Evolutionary conservation across 2,329 filamentous ascomycete genomes (phyloP).

Genomic region (Thielaviopsis euricoi): DNA sequence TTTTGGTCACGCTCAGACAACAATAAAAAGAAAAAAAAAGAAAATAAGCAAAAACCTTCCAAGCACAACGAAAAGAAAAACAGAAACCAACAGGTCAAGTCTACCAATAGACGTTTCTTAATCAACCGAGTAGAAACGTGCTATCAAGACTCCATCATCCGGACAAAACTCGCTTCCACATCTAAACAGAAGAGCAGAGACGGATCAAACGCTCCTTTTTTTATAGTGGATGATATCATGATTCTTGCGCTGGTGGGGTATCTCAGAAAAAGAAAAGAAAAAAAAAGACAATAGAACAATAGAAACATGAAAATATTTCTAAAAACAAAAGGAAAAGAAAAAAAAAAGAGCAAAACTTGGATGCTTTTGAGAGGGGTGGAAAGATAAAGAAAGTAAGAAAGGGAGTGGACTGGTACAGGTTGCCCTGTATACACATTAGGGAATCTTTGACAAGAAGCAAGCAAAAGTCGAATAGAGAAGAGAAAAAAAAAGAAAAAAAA

Average conservation of each 20-base stretch:
- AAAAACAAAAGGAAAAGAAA: neutral
- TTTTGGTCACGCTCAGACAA: neutral
- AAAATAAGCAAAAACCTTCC: neutral
- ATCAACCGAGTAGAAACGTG: neutral
- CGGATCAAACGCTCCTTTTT: neutral
- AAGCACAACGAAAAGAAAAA: neutral
- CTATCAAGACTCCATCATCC: neutral
- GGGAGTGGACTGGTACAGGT: slow-evolving; percentile 6
- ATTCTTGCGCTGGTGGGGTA: slow-evolving; percentile 8
- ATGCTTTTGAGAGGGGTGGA: slow-evolving; percentile 1
- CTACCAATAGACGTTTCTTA: neutral
- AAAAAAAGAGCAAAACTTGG: slow-evolving; percentile 1
- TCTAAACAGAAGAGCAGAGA: neutral
- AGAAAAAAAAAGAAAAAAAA: slow-evolving; percentile 2
- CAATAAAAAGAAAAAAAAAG: neutral
- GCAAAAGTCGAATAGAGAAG: neutral
- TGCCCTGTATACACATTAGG: slow-evolving; percentile 7
- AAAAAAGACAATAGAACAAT: neutral
- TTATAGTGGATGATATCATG: neutral
- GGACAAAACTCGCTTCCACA: neutral
- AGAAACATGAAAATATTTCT: neutral
- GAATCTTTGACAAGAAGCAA: slow-evolving; percentile 2
- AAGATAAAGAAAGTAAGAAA: neutral
- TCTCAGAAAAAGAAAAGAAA: slow-evolving; percentile 11
- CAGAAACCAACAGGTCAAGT: neutral